phyloP scores from a whole-genome alignment of 345 rosid genomes.

The Populus euphratica region DNA sequence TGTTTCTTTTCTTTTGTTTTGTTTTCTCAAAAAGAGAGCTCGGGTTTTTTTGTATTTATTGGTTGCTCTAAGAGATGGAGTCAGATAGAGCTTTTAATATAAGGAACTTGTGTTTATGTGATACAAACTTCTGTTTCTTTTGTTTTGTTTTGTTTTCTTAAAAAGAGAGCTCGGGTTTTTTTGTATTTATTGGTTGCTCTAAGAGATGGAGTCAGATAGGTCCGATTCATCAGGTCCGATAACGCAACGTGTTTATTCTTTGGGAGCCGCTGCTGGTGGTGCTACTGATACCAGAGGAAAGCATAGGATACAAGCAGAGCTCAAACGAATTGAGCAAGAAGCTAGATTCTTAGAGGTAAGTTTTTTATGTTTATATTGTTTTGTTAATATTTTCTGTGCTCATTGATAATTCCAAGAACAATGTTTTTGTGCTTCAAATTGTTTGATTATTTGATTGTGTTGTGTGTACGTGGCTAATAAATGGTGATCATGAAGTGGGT shows the following conservation, averaged over 20 bases:
- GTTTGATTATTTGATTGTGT: background rate
- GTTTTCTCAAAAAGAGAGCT: background rate
- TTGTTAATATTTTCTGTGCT: background rate
- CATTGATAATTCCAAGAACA: background rate
- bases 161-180: conserved; percentile 2
- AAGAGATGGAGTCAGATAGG: conserved; percentile 53
- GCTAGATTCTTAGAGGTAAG: conserved; percentile 26
- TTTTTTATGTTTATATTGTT: background rate
- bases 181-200: conserved; percentile 1
- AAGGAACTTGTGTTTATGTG: too few species aligned
- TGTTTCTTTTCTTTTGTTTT: background rate
- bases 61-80: conserved; percentile 41
- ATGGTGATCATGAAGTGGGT: background rate
- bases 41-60: conserved; percentile 1
- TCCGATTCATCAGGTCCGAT: conserved; percentile 49
- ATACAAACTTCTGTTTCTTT: too few species aligned
- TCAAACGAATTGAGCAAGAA: conserved; percentile 29
- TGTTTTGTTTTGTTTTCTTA: background rate
- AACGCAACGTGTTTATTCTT: conserved; percentile 33
- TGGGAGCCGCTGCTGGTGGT: conserved; percentile 18
- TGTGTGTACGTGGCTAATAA: background rate
- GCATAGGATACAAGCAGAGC: conserved; percentile 31
- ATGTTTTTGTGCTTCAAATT: background rate
- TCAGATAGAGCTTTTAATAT: conserved; percentile 22
- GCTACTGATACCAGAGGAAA: conserved; percentile 22